phyloP scores from a whole-genome alignment of 768 basidiomycete genomes.

The Dacryopinax spathularia region DNA sequence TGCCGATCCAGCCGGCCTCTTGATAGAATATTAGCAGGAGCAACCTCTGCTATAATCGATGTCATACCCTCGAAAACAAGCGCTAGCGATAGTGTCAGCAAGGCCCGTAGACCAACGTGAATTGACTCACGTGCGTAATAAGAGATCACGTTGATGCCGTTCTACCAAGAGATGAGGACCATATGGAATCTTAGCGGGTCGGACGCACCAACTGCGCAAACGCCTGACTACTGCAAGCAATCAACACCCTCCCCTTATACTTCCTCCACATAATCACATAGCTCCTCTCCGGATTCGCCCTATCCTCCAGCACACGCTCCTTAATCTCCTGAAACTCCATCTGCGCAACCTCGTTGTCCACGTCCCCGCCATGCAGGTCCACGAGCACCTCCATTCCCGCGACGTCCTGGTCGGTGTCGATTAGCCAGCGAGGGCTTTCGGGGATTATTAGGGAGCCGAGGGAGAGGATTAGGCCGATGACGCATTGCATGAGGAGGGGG shows the following conservation, averaged over 20 bases:
- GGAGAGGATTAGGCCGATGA: slow-evolving; percentile 71
- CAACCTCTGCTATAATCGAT: background rate
- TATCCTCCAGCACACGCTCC: slow-evolving; percentile 58
- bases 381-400: slow-evolving; percentile 78
- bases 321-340: slow-evolving; percentile 88
- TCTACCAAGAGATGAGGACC: slow-evolving; percentile 34
- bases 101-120: background rate
- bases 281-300: slow-evolving; percentile 39
- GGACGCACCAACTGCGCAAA: slow-evolving; percentile 78
- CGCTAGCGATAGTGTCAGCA: slow-evolving; percentile 30
- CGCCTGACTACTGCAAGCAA: slow-evolving; percentile 91
- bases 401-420: slow-evolving; percentile 69
- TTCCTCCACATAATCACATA: slow-evolving; percentile 75
- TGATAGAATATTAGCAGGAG: slow-evolving; percentile 10
- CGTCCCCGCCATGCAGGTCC: slow-evolving; percentile 74
- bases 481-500: slow-evolving; percentile 74
- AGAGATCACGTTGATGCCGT: slow-evolving; percentile 92
- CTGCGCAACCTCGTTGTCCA: slow-evolving; percentile 47
- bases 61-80: slow-evolving; percentile 76
- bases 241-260: slow-evolving; percentile 73
- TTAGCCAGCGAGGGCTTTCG: slow-evolving; percentile 87
- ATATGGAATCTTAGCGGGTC: background rate
- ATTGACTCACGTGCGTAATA: slow-evolving; percentile 72
- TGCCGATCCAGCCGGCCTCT: slow-evolving; percentile 93
- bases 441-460: slow-evolving; percentile 70